Evolutionary conservation across 257 asterid genomes (phyloP).

Genomic region (Ballota nigra): DNA sequence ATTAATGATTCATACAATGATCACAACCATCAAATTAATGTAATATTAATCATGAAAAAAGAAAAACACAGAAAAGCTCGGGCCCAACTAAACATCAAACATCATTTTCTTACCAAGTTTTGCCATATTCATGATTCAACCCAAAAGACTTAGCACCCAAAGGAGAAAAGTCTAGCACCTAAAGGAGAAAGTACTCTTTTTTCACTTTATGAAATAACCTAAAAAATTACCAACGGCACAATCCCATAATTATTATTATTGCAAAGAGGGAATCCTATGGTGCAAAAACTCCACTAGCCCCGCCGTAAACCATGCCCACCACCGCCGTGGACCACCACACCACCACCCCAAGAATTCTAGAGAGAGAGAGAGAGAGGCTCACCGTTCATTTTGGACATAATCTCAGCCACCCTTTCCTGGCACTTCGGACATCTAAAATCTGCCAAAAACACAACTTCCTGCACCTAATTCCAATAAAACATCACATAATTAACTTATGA

Average conservation of each 20-base stretch:
- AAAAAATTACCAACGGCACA: slow-evolving; percentile 17
- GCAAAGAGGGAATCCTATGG: slow-evolving; percentile 31
- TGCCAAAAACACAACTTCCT: slow-evolving; percentile 78
- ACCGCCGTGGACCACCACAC: slow-evolving; percentile 5
- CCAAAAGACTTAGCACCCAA: neutral
- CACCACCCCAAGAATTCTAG: neutral
- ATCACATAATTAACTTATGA: neutral
- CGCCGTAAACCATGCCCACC: slow-evolving; percentile 19
- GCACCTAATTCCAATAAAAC: slow-evolving; percentile 46
- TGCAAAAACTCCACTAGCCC: slow-evolving; percentile 14
- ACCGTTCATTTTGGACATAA: slow-evolving; percentile 79
- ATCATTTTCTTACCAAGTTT: neutral
- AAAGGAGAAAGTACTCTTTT: slow-evolving; percentile 1
- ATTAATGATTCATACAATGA: neutral
- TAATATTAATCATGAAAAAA: neutral
- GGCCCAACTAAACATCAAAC: neutral
- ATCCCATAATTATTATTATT: neutral
- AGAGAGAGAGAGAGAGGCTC: neutral
- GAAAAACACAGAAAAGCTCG: neutral
- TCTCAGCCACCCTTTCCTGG: slow-evolving; percentile 70
- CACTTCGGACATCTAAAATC: slow-evolving; percentile 75
- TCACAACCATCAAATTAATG: neutral
- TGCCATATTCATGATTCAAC: neutral
- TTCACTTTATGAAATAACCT: neutral
- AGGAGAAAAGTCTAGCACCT: neutral